Evolutionary conservation across 768 basidiomycete genomes (phyloP), one percentile per base, ranked within the genome.

Genomic region (Lactarius evosmus): DNA sequence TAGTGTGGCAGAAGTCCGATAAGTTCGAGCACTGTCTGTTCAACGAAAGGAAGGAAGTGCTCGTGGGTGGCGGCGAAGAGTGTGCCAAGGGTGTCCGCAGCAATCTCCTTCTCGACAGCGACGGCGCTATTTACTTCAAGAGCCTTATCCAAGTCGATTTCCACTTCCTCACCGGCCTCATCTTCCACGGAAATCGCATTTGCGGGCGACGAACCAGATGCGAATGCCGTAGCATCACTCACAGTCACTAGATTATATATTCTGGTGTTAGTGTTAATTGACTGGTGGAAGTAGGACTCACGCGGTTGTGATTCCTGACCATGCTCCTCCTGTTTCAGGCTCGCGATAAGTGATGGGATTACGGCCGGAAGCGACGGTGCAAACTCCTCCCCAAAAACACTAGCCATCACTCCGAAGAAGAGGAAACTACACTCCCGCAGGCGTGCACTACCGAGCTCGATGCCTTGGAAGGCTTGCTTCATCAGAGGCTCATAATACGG

Each of bases 31-130:
- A 91, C 85, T 69, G 83, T 88, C 66, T 82, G 78, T 77, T 98
- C 95, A 66, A 98, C 86, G 72, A 84, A 98, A 4, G 94, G 93
- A 70, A 98, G 80, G 86, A 96, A 98, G 71, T 92, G 88, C 53
- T 75, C 76, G 70, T 86, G 85, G 33, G 92, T 93, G 12, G 90
- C 83, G 33, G 85, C 80, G 73, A 98, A 98, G 66, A 99, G 77
- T 38, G 90, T 88, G 65, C 96, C 95, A 67, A 98, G 88, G 5
- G 95, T 93, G 73, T 98, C 95, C 29, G 94, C 93, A 25, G 97
- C 95, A 65, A 98, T 97, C 80, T 99, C 97, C 77, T 99, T 99
- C 81, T 99, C 97, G 61, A 98, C 94, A 49, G 95, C 95, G 68
- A 98, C 89, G 25, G 95, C 95, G 70, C 90, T 93, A 79, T 95